A percentile compares a stretch with the other conserved stretches of the same genome.
Conservation (phyloP, 2,329 filamentous ascomycete species). For the Didymella segeticola region DNA sequence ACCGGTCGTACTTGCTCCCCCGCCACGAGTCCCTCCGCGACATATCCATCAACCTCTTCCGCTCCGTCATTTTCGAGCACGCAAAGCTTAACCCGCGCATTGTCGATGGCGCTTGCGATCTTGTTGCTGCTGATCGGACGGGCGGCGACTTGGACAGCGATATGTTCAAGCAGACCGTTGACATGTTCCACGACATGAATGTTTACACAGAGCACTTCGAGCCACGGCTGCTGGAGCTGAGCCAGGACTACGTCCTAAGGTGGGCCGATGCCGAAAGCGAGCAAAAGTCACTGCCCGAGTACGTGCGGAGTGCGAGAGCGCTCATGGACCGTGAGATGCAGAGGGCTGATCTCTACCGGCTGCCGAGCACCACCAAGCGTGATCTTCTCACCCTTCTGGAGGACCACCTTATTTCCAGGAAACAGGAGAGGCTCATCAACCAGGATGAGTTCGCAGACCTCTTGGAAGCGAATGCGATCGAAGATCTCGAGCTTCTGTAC, state of each 20-base stretch:
- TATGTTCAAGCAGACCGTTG: constrained; percentile 74
- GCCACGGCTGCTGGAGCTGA: constrained; percentile 71
- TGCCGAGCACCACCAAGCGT: constrained; percentile 83
- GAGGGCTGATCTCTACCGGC: constrained; percentile 79
- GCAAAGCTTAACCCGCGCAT: constrained; percentile 60
- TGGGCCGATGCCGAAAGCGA: constrained; percentile 73
- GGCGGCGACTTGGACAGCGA: constrained; percentile 64
- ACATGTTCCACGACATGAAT: constrained; percentile 83
- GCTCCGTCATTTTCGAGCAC: constrained; percentile 65
- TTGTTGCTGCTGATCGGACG: constrained; percentile 75
- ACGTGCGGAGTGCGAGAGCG: constrained; percentile 72
- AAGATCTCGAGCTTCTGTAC: constrained; percentile 78
- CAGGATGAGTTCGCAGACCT: constrained; percentile 73
- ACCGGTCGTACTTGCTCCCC: constrained; percentile 84
- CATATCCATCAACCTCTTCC: constrained; percentile 78
- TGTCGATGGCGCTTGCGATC: constrained; percentile 74
- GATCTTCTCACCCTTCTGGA: constrained; percentile 78
- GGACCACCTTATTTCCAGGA: constrained; percentile 71
- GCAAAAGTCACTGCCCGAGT: constrained; percentile 71
- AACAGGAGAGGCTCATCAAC: constrained; percentile 65
- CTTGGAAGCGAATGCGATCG: constrained; percentile 71
- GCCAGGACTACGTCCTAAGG: constrained; percentile 70
- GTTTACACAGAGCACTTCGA: constrained; percentile 85
- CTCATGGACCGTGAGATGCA: constrained; percentile 75
- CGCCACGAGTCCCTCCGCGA: constrained; percentile 81